Conservation (phyloP, 169 alveolate genomes). For the Eimeria acervulina region DNA sequence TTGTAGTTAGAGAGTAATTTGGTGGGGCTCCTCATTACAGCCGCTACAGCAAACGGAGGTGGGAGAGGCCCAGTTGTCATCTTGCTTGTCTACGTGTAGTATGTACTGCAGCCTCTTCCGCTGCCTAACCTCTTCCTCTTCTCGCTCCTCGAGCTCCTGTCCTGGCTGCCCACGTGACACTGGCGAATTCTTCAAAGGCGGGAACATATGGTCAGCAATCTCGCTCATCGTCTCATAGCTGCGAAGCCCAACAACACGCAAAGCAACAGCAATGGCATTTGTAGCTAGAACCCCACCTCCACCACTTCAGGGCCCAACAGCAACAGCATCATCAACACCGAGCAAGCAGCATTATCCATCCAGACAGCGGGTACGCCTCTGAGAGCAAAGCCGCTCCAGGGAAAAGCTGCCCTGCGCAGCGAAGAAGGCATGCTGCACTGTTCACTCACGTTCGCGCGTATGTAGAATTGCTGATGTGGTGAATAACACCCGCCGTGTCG, state of each 20-base stretch:
- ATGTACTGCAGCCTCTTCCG: conserved; percentile 66
- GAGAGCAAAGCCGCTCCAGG: neutral
- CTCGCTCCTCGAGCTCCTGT: conserved; percentile 59
- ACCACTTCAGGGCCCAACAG: neutral
- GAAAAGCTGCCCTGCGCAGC: neutral
- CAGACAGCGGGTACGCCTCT: neutral
- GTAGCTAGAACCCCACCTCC: neutral
- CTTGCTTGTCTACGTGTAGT: conserved; percentile 69
- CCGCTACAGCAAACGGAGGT: conserved; percentile 74
- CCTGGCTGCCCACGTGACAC: conserved; percentile 67
- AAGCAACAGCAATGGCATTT: neutral
- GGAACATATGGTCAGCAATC: conserved; percentile 83
- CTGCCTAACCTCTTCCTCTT: conserved; percentile 77
- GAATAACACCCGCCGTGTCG: conserved; percentile 94
- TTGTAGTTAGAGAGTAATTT: conserved; percentile 20
- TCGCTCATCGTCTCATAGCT: conserved; percentile 83
- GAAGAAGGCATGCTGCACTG: neutral
- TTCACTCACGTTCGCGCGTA: conserved; percentile 91
- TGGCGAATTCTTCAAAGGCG: conserved; percentile 70
- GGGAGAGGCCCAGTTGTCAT: conserved; percentile 65
- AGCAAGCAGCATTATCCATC: neutral
- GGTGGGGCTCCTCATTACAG: conserved; percentile 70
- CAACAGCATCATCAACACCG: neutral
- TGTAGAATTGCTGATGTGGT: conserved; percentile 91
- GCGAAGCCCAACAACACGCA: neutral